Evolutionary conservation across 495 filamentous ascomycete species (phyloP).

Genomic region (Hyaloscypha variabilis): DNA sequence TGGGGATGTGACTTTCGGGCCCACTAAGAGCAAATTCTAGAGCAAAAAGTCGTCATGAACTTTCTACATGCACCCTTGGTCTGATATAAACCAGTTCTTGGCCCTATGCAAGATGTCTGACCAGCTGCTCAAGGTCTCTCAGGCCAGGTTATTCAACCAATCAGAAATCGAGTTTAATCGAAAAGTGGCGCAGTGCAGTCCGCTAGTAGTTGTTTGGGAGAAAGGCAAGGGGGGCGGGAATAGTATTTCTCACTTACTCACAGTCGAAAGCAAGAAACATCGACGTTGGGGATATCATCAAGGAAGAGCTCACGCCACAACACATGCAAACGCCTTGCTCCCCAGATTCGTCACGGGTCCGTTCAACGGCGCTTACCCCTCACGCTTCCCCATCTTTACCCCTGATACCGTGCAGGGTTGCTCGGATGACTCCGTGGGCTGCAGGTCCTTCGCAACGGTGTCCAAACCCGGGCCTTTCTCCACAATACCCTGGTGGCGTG

Average conservation of each 20-base stretch:
- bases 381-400: constrained; percentile 5
- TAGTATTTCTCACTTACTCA: background rate
- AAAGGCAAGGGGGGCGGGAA: background rate
- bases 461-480: background rate
- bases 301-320: background rate
- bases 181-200: background rate
- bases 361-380: constrained; percentile 2
- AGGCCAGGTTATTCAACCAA: background rate
- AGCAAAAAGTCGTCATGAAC: background rate
- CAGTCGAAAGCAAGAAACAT: constrained; percentile 9
- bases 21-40: background rate
- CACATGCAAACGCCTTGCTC: constrained; percentile 1
- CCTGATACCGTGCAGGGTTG: background rate
- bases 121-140: background rate
- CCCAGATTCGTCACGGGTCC: background rate
- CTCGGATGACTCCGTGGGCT: background rate
- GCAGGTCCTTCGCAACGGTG: background rate
- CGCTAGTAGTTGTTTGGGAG: background rate
- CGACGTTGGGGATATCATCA: background rate
- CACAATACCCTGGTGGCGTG: background rate
- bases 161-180: background rate
- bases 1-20: background rate
- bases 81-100: background rate
- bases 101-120: background rate
- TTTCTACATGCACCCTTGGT: background rate